A percentile compares a stretch with the other conserved stretches of the same genome.
Conservation (phyloP, 2,329 filamentous ascomycete species). For the Trichoderma atroviride region DNA sequence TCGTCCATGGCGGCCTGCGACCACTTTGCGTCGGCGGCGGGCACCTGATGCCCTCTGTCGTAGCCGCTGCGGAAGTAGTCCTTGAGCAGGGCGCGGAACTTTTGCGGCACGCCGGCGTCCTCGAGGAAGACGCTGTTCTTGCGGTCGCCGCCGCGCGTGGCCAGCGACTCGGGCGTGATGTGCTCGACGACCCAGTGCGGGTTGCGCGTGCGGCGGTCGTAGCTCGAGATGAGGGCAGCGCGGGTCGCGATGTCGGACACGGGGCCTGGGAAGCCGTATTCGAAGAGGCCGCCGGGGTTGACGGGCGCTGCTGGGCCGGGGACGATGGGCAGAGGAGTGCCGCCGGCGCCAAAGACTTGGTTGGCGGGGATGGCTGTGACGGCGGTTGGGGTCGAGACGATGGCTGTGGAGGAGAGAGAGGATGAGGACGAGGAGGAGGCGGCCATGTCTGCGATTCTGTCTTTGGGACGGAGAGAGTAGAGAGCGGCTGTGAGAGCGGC, state of each 20-base stretch:
- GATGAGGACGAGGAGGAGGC: slow-evolving; percentile 37
- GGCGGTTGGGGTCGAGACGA: slow-evolving; percentile 36
- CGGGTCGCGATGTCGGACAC: slow-evolving; percentile 79
- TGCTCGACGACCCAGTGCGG: slow-evolving; percentile 95
- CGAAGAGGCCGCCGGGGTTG: slow-evolving; percentile 74
- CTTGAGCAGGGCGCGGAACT: slow-evolving; percentile 86
- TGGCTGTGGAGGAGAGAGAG: slow-evolving; percentile 35
- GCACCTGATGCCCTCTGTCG: slow-evolving; percentile 95
- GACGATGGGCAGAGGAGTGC: slow-evolving; percentile 36
- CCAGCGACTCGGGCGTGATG: slow-evolving; percentile 86
- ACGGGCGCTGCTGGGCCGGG: slow-evolving; percentile 52
- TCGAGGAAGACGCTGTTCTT: slow-evolving; percentile 83
- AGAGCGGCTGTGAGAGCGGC: slow-evolving; percentile 73
- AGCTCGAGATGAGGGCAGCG: slow-evolving; percentile 79
- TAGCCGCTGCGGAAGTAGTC: slow-evolving; percentile 96
- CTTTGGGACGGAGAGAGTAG: slow-evolving; percentile 59
- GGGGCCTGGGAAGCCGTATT: slow-evolving; percentile 92
- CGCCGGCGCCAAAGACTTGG: slow-evolving; percentile 51
- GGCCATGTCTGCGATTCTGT: slow-evolving; percentile 48
- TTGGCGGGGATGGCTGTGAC: slow-evolving; percentile 56
- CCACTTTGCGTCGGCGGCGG: slow-evolving; percentile 96
- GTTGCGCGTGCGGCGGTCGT: slow-evolving; percentile 88
- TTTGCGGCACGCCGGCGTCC: slow-evolving; percentile 75
- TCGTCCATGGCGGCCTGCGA: slow-evolving; percentile 91
- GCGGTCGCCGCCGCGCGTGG: slow-evolving; percentile 75